Conservation (phyloP, 1,284 basidiomycete genomes). For the Meripilus lineatus region DNA sequence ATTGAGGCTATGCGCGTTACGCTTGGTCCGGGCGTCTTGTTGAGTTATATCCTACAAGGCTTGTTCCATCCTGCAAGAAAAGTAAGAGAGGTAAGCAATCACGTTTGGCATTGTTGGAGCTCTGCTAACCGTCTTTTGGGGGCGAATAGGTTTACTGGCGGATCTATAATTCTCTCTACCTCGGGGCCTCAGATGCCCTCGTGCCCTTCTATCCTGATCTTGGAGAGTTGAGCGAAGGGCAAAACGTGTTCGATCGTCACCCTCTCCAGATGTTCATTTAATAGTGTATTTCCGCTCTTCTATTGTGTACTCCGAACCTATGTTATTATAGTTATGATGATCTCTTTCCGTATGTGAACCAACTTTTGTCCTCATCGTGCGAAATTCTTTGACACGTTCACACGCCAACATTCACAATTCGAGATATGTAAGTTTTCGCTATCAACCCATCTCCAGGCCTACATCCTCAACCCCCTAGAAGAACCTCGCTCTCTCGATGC, state of each 20-base stretch:
- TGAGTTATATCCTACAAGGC: slow-evolving; percentile 90
- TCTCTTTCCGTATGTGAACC: too few species aligned
- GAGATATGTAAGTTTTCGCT: too few species aligned
- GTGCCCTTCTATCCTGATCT: slow-evolving; percentile 95
- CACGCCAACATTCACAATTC: too few species aligned
- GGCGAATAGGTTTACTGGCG: slow-evolving; percentile 78
- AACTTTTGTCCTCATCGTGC: too few species aligned
- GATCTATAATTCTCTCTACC: slow-evolving; percentile 86
- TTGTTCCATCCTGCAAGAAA: slow-evolving; percentile 95
- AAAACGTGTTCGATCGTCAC: slow-evolving; percentile 85
- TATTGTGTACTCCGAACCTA: too few species aligned
- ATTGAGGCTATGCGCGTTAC: slow-evolving; percentile 97
- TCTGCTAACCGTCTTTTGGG: neutral
- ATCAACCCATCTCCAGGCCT: too few species aligned
- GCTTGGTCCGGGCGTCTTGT: slow-evolving; percentile 87
- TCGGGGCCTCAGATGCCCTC: slow-evolving; percentile 85
- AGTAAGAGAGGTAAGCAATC: slow-evolving; percentile 76
- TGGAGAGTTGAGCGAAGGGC: slow-evolving; percentile 80
- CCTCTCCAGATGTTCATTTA: slow-evolving; percentile 80
- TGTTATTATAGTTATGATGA: too few species aligned
- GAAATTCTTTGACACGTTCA: too few species aligned
- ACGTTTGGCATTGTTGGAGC: neutral
- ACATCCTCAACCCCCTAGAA: neutral
- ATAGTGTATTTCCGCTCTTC: slow-evolving; percentile 11
- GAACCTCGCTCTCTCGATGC: slow-evolving; percentile 6